Conservation (phyloP, 1,139 yeast genomes). For the Casaregolazyma suthepensis region DNA sequence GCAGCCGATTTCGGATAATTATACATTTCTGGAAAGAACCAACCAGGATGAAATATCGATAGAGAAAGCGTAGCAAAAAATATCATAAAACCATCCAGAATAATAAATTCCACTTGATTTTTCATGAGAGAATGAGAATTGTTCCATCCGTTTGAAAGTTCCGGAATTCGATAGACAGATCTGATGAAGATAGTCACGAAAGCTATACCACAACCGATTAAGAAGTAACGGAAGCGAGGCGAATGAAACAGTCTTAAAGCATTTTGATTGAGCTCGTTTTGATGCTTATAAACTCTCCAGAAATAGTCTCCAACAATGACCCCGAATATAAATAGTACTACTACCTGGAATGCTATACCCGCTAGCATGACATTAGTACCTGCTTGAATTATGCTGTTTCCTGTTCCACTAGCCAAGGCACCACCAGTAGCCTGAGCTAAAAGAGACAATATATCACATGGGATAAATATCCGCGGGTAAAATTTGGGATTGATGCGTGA, state of each 20-base stretch:
- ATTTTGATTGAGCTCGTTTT: background rate
- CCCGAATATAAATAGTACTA: conserved; percentile 62
- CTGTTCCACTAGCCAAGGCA: conserved; percentile 56
- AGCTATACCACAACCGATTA: conserved; percentile 28
- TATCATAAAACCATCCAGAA: conserved; percentile 73
- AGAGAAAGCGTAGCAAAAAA: conserved; percentile 40
- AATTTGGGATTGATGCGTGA: conserved; percentile 67
- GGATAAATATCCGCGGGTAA: conserved; percentile 64
- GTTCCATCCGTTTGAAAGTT: conserved; percentile 69
- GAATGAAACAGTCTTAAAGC: conserved; percentile 5
- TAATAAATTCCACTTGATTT: conserved; percentile 68
- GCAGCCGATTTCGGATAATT: background rate
- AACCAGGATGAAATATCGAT: conserved; percentile 53
- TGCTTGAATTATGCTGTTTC: conserved; percentile 17
- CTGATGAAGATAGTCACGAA: conserved; percentile 64
- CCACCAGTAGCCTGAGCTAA: conserved; percentile 79
- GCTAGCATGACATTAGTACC: conserved; percentile 80
- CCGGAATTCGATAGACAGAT: conserved; percentile 76
- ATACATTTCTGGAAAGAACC: background rate
- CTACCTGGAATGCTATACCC: conserved; percentile 75
- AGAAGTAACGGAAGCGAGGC: conserved; percentile 37
- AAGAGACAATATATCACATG: conserved; percentile 62
- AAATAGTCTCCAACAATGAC: conserved; percentile 51
- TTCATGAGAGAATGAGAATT: conserved; percentile 58
- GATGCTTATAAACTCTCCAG: conserved; percentile 38